Evolutionary conservation across 148 eudicot species (phyloP).

Genomic region (Drosera capensis): DNA sequence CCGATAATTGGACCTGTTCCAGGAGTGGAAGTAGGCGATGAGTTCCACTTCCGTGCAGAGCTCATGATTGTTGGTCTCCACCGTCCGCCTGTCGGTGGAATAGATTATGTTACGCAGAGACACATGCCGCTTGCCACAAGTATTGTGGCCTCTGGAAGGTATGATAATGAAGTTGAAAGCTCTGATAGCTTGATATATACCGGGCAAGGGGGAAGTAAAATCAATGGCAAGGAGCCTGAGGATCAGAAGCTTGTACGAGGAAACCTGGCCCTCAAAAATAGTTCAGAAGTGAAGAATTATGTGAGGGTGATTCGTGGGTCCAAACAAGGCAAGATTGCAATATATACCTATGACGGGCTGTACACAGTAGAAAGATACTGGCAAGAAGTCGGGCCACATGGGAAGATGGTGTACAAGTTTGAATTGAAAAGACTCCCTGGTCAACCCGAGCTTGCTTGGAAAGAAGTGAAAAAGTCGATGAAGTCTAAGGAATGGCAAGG

Average conservation of each 20-base stretch:
- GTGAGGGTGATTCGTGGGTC: constrained; percentile 74
- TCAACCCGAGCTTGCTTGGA: constrained; percentile 70
- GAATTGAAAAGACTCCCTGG: constrained; percentile 47
- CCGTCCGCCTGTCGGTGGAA: constrained; percentile 58
- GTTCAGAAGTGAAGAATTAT: constrained; percentile 29
- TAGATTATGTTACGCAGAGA: constrained; percentile 38
- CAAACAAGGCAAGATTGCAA: constrained; percentile 32
- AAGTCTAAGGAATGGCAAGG: constrained; percentile 32
- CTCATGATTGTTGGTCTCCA: constrained; percentile 77
- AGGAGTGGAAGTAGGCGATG: constrained; percentile 85
- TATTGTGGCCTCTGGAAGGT: constrained; percentile 68
- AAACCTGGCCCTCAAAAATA: constrained; percentile 58
- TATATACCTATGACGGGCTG: constrained; percentile 68
- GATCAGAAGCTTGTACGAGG: constrained; percentile 87
- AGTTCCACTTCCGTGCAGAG: constrained; percentile 66
- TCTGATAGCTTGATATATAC: constrained; percentile 51
- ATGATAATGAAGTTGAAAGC: constrained; percentile 47
- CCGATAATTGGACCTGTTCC: constrained; percentile 43
- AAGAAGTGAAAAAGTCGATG: constrained; percentile 42
- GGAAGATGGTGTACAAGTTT: constrained; percentile 60
- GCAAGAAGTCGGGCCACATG: constrained; percentile 37
- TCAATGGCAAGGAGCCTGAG: constrained; percentile 38
- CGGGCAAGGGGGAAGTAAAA: constrained; percentile 57
- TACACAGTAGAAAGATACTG: constrained; percentile 41
- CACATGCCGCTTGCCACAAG: constrained; percentile 36